Evolutionary conservation across 176 grass and related monocot species (phyloP).

Genomic region (Raddia distichophylla): DNA sequence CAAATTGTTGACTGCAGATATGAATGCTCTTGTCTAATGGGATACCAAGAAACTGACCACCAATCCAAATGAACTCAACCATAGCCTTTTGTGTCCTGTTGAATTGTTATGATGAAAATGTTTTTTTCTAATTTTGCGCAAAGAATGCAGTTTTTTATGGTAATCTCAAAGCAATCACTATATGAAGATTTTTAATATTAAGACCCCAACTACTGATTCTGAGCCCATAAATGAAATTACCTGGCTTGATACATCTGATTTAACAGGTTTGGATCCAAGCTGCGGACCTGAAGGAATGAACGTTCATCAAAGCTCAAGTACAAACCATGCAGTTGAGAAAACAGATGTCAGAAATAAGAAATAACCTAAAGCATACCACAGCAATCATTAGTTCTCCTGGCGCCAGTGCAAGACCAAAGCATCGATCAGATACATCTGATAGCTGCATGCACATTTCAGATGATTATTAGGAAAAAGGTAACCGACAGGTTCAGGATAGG

Average conservation of each 20-base stretch:
- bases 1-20: constrained; percentile 37
- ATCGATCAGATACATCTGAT: constrained; percentile 72
- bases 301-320: constrained; percentile 34
- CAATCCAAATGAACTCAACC: constrained; percentile 77
- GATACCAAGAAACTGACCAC: constrained; percentile 76
- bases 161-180: constrained; percentile 15
- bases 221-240: constrained; percentile 45
- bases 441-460: constrained; percentile 61
- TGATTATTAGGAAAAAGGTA: constrained; percentile 40
- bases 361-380: constrained; percentile 58
- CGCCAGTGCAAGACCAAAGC: constrained; percentile 79
- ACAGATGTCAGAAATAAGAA: constrained; percentile 32
- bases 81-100: constrained; percentile 83
- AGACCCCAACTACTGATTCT: constrained; percentile 7
- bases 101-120: constrained; percentile 15
- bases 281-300: constrained; percentile 61
- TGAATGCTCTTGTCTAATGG: constrained; percentile 46
- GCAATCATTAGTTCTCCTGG: constrained; percentile 86
- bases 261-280: constrained; percentile 69
- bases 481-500: constrained; percentile 21
- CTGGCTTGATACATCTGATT: constrained; percentile 97
- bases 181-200: background rate
- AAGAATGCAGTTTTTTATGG: constrained; percentile 3
- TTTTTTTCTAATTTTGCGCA: background rate
- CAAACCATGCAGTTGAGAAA: constrained; percentile 31